phyloP scores from a whole-genome alignment of 345 rosid genomes.

The Eucalyptus tenuipes region DNA sequence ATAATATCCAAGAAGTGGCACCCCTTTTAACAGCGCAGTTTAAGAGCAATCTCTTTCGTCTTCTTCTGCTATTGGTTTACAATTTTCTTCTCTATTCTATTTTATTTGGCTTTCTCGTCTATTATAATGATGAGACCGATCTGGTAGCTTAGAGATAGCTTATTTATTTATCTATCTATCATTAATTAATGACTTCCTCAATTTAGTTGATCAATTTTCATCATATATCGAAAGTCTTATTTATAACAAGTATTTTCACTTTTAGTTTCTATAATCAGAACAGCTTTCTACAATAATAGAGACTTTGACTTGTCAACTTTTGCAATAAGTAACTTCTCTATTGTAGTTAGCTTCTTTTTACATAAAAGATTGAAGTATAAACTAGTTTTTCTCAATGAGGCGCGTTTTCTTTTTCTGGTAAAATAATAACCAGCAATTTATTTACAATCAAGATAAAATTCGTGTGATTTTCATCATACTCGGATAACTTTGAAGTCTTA shows the following conservation, averaged over 20 bases:
- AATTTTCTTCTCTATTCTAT: slow-evolving; percentile 9
- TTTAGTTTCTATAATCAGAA: not conserved
- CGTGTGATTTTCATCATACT: not conserved
- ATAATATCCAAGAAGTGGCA: not conserved
- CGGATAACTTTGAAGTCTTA: not conserved
- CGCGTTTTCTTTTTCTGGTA: not conserved
- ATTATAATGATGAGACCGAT: not conserved
- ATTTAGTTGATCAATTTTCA: not conserved
- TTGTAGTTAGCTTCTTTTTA: not conserved
- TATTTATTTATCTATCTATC: not conserved
- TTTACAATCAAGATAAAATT: not conserved
- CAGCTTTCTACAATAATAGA: not conserved
- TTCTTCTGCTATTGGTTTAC: not conserved
- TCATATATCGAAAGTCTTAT: not conserved
- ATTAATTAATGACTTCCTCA: not conserved
- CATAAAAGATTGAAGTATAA: not conserved
- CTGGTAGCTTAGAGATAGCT: slow-evolving; percentile 8
- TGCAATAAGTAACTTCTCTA: not conserved
- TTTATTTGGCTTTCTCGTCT: not conserved
- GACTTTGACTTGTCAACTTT: not conserved
- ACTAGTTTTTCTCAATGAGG: not conserved
- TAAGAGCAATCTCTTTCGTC: not conserved
- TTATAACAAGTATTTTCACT: not conserved
- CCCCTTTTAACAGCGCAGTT: not conserved
- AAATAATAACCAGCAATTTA: not conserved